Evolutionary conservation across 768 basidiomycete genomes (phyloP).

Genomic region (Cystobasidium onofrii): DNA sequence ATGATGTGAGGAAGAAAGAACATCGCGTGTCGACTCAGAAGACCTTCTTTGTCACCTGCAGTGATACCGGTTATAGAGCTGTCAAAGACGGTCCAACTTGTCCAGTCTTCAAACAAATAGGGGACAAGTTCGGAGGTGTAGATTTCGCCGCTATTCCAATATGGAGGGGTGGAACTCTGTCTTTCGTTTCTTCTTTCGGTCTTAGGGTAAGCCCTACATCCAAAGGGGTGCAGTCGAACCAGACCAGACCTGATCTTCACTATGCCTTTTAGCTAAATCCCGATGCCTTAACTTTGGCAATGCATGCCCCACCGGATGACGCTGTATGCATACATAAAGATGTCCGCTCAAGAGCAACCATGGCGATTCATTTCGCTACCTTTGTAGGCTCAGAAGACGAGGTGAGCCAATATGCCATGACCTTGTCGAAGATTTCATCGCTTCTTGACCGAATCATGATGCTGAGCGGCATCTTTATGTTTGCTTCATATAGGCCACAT

Average conservation of each 20-base stretch:
- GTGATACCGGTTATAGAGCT: conserved; percentile 55
- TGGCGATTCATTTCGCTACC: conserved; percentile 50
- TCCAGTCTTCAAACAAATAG: conserved; percentile 67
- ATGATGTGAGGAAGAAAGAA: conserved; percentile 39
- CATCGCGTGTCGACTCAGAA: too few relatives aligned
- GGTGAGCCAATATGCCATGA: conserved; percentile 47
- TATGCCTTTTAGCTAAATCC: conserved; percentile 40
- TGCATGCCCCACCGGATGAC: conserved; percentile 50
- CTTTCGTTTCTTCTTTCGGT: conserved; percentile 48
- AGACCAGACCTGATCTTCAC: neutral
- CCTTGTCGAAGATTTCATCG: neutral
- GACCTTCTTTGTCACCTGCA: too few relatives aligned
- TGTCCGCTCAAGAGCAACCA: conserved; percentile 41
- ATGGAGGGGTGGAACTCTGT: conserved; percentile 48
- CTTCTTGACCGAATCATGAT: too few relatives aligned
- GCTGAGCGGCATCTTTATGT: too few relatives aligned
- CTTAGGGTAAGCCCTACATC: conserved; percentile 46
- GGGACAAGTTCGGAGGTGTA: conserved; percentile 56
- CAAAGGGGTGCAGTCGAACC: too few relatives aligned
- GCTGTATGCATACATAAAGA: conserved; percentile 48
- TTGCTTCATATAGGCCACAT: neutral
- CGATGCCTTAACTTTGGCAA: conserved; percentile 44
- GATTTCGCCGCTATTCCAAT: conserved; percentile 51
- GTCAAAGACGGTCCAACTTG: conserved; percentile 50
- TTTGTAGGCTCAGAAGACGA: conserved; percentile 50